phyloP scores from a whole-genome alignment of 1,284 basidiomycete species.

The Sanguinoderma infundibulare region DNA sequence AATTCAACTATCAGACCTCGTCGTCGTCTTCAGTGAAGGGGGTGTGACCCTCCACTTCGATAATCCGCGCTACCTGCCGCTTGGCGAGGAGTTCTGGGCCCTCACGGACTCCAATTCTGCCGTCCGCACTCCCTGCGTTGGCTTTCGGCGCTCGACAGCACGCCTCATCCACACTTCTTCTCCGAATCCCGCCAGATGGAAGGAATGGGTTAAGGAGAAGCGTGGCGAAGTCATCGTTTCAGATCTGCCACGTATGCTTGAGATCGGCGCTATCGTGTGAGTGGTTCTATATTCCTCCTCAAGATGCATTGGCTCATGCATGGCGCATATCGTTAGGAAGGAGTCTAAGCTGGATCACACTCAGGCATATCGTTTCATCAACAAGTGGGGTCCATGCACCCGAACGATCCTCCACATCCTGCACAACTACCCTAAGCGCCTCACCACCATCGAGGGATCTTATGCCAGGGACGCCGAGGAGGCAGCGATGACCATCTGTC shows the following conservation, averaged over 20 bases:
- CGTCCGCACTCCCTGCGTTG: too few species aligned
- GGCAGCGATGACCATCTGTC: background rate
- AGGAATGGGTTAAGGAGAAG: background rate
- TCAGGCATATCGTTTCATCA: background rate
- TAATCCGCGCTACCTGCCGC: too few species aligned
- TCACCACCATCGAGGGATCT: background rate
- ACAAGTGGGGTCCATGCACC: conserved; percentile 2
- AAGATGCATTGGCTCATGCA: too few species aligned
- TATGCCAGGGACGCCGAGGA: background rate
- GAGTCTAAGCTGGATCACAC: background rate
- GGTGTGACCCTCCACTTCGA: too few species aligned
- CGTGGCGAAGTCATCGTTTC: background rate
- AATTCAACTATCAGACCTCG: background rate
- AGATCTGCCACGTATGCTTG: background rate
- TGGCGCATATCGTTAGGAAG: background rate
- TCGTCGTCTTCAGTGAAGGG: background rate
- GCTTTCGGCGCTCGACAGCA: too few species aligned
- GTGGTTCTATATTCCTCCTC: background rate
- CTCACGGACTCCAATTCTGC: too few species aligned
- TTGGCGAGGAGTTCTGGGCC: too few species aligned
- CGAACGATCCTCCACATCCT: background rate
- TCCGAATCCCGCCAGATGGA: background rate
- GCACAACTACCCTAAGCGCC: background rate
- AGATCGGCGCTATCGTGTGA: conserved; percentile 2
- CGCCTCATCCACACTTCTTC: too few species aligned